Conservation (phyloP, 805 yeast species). For the Zygotorulaspora danielsina region DNA sequence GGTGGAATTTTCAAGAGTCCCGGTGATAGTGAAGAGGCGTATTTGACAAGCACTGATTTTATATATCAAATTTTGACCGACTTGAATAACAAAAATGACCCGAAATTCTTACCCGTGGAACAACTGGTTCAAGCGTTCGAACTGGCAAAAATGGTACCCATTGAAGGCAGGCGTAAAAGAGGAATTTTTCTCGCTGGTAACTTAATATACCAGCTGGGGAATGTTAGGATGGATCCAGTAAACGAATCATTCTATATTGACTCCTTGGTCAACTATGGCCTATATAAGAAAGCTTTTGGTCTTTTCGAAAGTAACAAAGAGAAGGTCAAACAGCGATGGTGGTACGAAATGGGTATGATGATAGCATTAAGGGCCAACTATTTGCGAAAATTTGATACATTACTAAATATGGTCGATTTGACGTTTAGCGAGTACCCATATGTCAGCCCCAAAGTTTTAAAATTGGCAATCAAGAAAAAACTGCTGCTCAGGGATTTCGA, state of each 20-base stretch:
- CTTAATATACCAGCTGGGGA: slow-evolving; percentile 40
- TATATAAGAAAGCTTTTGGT: slow-evolving; percentile 36
- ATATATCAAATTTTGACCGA: slow-evolving; percentile 21
- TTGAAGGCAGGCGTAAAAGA: slow-evolving; percentile 32
- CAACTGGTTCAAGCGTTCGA: slow-evolving; percentile 39
- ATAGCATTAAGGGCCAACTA: slow-evolving; percentile 37
- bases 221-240: slow-evolving; percentile 46
- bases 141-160: slow-evolving; percentile 38
- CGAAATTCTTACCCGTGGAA: slow-evolving; percentile 28
- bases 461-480: slow-evolving; percentile 36
- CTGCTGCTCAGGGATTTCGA: slow-evolving; percentile 25
- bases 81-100: slow-evolving; percentile 14
- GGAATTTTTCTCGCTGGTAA: slow-evolving; percentile 42
- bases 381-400: slow-evolving; percentile 36
- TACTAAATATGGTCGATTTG: slow-evolving; percentile 30
- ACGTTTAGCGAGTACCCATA: slow-evolving; percentile 31
- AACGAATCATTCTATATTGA: slow-evolving; percentile 50
- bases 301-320: slow-evolving; percentile 37
- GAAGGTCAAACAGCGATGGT: slow-evolving; percentile 45
- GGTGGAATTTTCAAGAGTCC: slow-evolving; percentile 8
- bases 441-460: slow-evolving; percentile 38
- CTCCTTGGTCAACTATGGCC: slow-evolving; percentile 37
- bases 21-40: slow-evolving; percentile 3
- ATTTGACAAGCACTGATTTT: slow-evolving; percentile 19
- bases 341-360: slow-evolving; percentile 49